Percentiles rank a stretch among this genome's conserved stretches.
Evolutionary conservation across 2,329 filamentous ascomycete species (phyloP).

Genomic region (Neoscytalidium dimidiatum): DNA sequence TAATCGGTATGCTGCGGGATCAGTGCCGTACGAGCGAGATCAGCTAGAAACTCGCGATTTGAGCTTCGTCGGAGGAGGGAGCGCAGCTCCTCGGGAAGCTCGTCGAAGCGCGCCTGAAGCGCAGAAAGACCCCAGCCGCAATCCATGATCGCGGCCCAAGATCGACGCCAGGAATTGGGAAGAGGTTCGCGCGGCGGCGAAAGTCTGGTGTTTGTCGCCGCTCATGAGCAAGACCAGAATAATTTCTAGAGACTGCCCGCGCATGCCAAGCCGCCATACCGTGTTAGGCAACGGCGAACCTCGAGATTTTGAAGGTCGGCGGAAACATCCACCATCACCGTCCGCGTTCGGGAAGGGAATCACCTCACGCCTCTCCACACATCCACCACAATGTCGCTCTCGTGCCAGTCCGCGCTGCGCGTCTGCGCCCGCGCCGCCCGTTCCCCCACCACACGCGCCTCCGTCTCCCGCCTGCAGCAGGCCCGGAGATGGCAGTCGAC

Average conservation of each 20-base stretch:
- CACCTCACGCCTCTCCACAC: slow-evolving; percentile 19
- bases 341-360: slow-evolving; percentile 1
- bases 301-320: slow-evolving; percentile 26
- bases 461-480: slow-evolving; percentile 38
- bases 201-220: slow-evolving; percentile 21
- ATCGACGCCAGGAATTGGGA: not conserved
- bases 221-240: not conserved
- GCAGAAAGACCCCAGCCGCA: slow-evolving; percentile 17
- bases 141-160: slow-evolving; percentile 13
- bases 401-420: slow-evolving; percentile 46
- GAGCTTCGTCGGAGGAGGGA: slow-evolving; percentile 65
- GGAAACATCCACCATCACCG: slow-evolving; percentile 16
- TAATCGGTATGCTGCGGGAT: slow-evolving; percentile 69
- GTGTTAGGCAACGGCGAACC: slow-evolving; percentile 21
- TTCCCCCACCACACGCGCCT: slow-evolving; percentile 31
- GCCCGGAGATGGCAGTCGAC: slow-evolving; percentile 86
- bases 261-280: slow-evolving; percentile 30
- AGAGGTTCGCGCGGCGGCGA: not conserved
- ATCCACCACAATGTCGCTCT: slow-evolving; percentile 44
- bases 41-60: slow-evolving; percentile 69
- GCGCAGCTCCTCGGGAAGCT: slow-evolving; percentile 71
- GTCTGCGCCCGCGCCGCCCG: slow-evolving; percentile 44
- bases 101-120: slow-evolving; percentile 43
- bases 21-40: slow-evolving; percentile 68
- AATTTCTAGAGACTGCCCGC: slow-evolving; percentile 22